phyloP scores from a whole-genome alignment of 202 grass and related monocot species.

The Carex sylvatica region DNA sequence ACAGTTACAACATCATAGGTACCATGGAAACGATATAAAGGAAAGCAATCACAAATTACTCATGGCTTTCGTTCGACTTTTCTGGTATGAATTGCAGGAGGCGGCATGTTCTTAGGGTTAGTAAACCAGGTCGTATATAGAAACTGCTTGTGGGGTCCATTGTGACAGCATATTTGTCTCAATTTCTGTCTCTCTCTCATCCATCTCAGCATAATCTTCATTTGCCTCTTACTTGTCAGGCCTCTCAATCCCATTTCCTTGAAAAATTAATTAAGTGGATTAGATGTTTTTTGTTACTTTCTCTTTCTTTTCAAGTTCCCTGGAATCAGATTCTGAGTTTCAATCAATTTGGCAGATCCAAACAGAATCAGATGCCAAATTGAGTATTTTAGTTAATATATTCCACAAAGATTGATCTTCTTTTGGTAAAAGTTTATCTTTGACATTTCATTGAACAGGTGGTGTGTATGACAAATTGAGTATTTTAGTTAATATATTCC shows the following conservation, averaged over 20 bases:
- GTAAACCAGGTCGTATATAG: conserved; percentile 98
- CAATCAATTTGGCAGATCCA: not conserved
- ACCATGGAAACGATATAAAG: not conserved
- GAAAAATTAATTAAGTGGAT: not conserved
- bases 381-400: not conserved
- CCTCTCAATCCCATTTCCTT: conserved; percentile 70
- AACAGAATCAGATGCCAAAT: conserved; percentile 20
- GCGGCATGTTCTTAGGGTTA: conserved; percentile 62
- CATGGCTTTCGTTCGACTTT: conserved; percentile 16
- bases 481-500: not conserved
- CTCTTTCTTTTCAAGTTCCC: not conserved
- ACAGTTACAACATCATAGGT: not conserved
- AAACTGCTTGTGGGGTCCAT: conserved; percentile 81
- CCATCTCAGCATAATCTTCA: conserved; percentile 91
- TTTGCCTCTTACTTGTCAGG: conserved; percentile 69
- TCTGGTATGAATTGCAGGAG: not conserved
- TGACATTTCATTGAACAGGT: not conserved
- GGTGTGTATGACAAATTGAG: conserved; percentile 4
- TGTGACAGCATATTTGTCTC: conserved; percentile 69
- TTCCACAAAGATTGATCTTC: not conserved
- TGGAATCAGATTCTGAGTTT: conserved; percentile 2
- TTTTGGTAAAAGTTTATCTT: not conserved
- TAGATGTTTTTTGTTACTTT: not conserved
- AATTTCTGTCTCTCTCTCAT: conserved; percentile 92
- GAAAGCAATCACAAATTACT: not conserved